Conservation (phyloP, 208 protist species). For the Blechomonas ayalai region DNA sequence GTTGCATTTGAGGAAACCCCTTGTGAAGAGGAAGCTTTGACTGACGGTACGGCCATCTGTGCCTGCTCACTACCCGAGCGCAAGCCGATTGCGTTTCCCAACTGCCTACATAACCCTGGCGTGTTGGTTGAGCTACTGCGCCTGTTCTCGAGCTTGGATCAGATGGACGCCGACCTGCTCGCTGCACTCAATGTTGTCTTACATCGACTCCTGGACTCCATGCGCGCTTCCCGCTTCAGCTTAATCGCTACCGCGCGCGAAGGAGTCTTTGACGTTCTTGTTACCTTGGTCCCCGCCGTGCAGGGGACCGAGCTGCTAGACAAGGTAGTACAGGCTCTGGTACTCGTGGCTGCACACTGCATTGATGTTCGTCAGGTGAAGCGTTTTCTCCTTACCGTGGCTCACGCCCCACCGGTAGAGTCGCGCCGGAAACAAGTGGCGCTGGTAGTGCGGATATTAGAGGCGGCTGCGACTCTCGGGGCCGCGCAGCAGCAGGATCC, state of each 20-base stretch:
- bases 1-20: constrained; percentile 30
- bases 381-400: constrained; percentile 51
- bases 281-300: constrained; percentile 32
- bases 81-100: constrained; percentile 8
- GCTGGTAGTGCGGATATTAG: constrained; percentile 52
- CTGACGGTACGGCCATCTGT: neutral
- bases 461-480: constrained; percentile 13
- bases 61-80: neutral
- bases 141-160: constrained; percentile 6
- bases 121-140: constrained; percentile 30
- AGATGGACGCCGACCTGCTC: constrained; percentile 14
- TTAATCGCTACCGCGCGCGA: constrained; percentile 49
- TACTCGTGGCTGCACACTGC: constrained; percentile 34
- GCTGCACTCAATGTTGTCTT: constrained; percentile 14
- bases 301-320: constrained; percentile 15
- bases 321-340: constrained; percentile 32
- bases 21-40: neutral
- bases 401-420: constrained; percentile 25
- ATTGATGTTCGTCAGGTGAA: constrained; percentile 75
- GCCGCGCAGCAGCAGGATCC: constrained; percentile 5
- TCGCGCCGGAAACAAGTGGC: constrained; percentile 27
- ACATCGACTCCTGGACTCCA: constrained; percentile 6
- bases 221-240: constrained; percentile 14
- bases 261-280: constrained; percentile 42
- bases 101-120: constrained; percentile 50